Base-by-base conservation (phyloP, 371 early-diverging fungal genomes). In the Mucor saturninus region DNA sequence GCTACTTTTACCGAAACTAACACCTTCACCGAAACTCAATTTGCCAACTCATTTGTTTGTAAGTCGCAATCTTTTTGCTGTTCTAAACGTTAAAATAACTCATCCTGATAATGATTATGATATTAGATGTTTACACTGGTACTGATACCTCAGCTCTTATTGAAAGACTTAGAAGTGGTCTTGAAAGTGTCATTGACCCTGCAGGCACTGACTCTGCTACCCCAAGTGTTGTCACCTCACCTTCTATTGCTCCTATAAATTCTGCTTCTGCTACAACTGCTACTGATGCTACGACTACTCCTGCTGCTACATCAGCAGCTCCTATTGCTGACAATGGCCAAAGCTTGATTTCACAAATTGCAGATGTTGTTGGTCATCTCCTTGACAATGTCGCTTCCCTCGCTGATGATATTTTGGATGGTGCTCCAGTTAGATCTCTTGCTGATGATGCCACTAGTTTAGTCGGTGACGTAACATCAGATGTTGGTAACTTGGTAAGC, bases 41-140 rank as follows among this genome's bases (percentile, higher is more conserved):
- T 45, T 37, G 39, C 26, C 26, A 40, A 49, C 31, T 51, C 43
- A 26, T 57, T 6, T 43, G 29, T 64, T 38, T 51, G 64, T 64
- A 64, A 64, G 58, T 58, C 9, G 21, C 21, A 21, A 21, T 21
- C 21, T 21, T 21, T 21, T 21, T 21, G 21, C 21, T 21, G 21
- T 21, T 21, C 21, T 21, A 21, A 21, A 21, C 21, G 21, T 21
- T 21, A 21, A 21, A 21, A 21, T 21, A 21, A 21, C 21, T 21
- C 21, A 21, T 21, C 21, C 21, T 21, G 21, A 21, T 21, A 21
- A 21, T 21, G 21, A 1, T 21, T 21, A 21, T 21, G 21, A 21
- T 46, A 28, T 46, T 21, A 46, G 46, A 46, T 21, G 26, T 15
- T 43, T n/a, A 13, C 14, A n/a, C 43, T 43, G 43, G n/a, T 43